These are phyloP conservation scores for Trichoderma guizhouense DNA, from an alignment of 2,329 filamentous ascomycete genomes.

Conservation along the genomic window DNA sequence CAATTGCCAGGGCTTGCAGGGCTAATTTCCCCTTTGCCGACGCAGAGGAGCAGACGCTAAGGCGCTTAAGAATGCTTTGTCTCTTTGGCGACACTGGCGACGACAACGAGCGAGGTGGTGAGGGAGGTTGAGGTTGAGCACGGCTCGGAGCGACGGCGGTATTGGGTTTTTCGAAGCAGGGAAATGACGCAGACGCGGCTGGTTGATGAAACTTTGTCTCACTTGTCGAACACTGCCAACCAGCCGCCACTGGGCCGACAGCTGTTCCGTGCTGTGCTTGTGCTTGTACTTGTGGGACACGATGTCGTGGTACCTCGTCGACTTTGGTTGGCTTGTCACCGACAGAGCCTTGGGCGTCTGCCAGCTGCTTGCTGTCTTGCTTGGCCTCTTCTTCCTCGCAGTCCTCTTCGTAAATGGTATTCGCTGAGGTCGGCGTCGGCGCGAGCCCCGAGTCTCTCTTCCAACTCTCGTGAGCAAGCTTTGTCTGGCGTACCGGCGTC, in stretches of 20 bases:
- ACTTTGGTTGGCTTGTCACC: neutral
- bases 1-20: constrained; percentile 23
- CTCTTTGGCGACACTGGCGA: constrained; percentile 13
- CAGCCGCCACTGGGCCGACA: constrained; percentile 19
- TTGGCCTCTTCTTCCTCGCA: constrained; percentile 34
- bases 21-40: constrained; percentile 28
- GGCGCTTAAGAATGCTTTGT: constrained; percentile 27
- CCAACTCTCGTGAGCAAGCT: constrained; percentile 37
- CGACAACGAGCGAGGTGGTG: neutral
- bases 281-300: constrained; percentile 10
- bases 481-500: constrained; percentile 20
- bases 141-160: neutral
- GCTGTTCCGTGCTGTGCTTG: constrained; percentile 11
- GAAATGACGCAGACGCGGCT: constrained; percentile 22
- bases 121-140: neutral
- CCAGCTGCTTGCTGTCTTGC: neutral
- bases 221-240: constrained; percentile 20
- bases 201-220: constrained; percentile 12
- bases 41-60: constrained; percentile 28
- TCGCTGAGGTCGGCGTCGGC: constrained; percentile 35
- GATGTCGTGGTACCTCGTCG: constrained; percentile 1
- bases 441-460: constrained; percentile 57
- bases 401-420: constrained; percentile 40
- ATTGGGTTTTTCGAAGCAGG: neutral
- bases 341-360: neutral